Evolutionary conservation across 306 rosid species (phyloP).

Genomic region (Prosopis cineraria): DNA sequence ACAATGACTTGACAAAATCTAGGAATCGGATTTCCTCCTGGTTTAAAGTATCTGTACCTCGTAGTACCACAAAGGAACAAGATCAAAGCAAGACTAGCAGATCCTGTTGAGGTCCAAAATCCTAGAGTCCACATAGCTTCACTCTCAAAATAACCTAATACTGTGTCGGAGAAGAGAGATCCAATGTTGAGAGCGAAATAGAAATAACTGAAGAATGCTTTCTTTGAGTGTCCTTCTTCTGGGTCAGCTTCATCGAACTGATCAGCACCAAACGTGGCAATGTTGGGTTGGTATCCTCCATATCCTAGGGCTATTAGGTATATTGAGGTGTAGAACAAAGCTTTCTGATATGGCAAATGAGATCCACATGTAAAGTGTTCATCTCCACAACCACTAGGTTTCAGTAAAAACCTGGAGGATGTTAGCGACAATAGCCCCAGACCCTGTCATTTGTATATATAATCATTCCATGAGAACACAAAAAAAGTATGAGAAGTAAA

Average conservation of each 20-base stretch:
- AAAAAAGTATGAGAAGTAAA: too few species aligned
- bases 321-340: slow-evolving; percentile 63
- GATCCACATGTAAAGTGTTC: slow-evolving; percentile 50
- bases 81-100: slow-evolving; percentile 58
- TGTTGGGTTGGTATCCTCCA: too few species aligned
- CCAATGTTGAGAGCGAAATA: too few species aligned
- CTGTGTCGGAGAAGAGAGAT: slow-evolving; percentile 78
- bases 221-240: too few species aligned
- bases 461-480: not conserved
- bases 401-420: slow-evolving; percentile 55
- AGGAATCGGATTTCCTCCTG: slow-evolving; percentile 72
- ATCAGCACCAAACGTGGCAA: too few species aligned
- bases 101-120: slow-evolving; percentile 77
- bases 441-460: slow-evolving; percentile 53
- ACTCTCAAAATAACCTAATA: slow-evolving; percentile 75
- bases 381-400: slow-evolving; percentile 70
- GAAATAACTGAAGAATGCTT: too few species aligned
- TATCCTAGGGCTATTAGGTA: too few species aligned
- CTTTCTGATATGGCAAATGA: slow-evolving; percentile 40
- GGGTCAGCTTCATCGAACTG: too few species aligned
- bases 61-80: slow-evolving; percentile 75
- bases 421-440: slow-evolving; percentile 60
- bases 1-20: slow-evolving; percentile 63
- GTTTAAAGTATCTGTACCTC: slow-evolving; percentile 63
- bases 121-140: slow-evolving; percentile 71